These are phyloP conservation scores for Salix dunnii DNA, from an alignment of 345 rosid species.

Conservation along the genomic window DNA sequence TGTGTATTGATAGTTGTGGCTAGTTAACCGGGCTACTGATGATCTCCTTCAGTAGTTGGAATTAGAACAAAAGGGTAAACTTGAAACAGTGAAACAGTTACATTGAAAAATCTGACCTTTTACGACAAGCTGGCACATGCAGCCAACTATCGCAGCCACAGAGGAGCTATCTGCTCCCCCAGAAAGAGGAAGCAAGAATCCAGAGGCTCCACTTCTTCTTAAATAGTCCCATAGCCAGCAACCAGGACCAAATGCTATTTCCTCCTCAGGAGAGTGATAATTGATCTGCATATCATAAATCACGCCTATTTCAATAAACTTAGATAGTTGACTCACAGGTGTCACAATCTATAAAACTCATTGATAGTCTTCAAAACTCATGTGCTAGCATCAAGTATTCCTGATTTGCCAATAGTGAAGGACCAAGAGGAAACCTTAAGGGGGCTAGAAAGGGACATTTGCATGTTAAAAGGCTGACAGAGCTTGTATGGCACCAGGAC, in stretches of 20 bases:
- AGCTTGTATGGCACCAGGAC: slow-evolving; percentile 63
- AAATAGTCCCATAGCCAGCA: slow-evolving; percentile 99
- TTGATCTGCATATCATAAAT: slow-evolving; percentile 41
- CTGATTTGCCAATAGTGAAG: neutral
- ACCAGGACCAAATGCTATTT: slow-evolving; percentile 92
- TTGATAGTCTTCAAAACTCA: neutral
- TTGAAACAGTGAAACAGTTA: neutral
- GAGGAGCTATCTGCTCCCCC: slow-evolving; percentile 97
- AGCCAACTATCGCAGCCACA: slow-evolving; percentile 98
- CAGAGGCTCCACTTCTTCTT: slow-evolving; percentile 97
- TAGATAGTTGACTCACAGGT: neutral
- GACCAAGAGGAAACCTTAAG: slow-evolving; percentile 46
- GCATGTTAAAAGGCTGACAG: slow-evolving; percentile 65
- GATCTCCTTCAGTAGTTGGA: neutral
- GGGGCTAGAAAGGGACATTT: slow-evolving; percentile 67
- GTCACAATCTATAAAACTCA: neutral
- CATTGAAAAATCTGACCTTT: slow-evolving; percentile 47
- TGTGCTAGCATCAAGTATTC: neutral
- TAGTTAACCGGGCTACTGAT: neutral
- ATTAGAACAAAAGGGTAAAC: neutral
- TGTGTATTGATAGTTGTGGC: neutral
- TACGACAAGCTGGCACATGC: slow-evolving; percentile 98
- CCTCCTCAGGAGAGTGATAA: slow-evolving; percentile 91
- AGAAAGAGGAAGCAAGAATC: slow-evolving; percentile 96
- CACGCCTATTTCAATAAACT: slow-evolving; percentile 8